These are phyloP conservation scores for Acacia concinna DNA, from an alignment of 331 rosid genomes.

Conservation along the genomic window DNA sequence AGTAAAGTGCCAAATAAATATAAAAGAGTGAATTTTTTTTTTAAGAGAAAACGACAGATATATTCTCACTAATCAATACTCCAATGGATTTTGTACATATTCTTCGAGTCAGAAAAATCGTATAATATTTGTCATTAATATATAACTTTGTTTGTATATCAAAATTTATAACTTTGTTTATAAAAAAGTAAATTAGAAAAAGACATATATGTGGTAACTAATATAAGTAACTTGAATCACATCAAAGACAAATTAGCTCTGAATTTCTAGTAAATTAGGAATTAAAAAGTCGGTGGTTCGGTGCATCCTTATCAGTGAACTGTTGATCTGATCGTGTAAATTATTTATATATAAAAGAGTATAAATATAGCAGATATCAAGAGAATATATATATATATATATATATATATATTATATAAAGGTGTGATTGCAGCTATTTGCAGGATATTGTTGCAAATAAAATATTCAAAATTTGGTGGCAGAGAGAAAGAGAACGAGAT, in stretches of 20 bases:
- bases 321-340: background rate
- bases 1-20: background rate
- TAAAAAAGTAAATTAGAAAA: background rate
- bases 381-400: no score
- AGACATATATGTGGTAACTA: background rate
- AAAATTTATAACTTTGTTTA: no score
- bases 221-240: background rate
- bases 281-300: background rate
- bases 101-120: background rate
- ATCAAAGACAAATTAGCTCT: background rate
- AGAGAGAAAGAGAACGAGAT: background rate
- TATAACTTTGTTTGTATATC: no score
- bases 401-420: no score
- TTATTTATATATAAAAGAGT: background rate
- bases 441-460: background rate
- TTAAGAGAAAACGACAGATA: background rate
- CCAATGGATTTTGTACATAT: background rate
- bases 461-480: background rate
- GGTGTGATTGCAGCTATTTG: background rate
- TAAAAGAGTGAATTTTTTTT: background rate
- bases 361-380: background rate
- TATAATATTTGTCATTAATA: background rate
- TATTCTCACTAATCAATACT: background rate
- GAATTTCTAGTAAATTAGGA: background rate
- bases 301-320: background rate